phyloP scores from a whole-genome alignment of 768 basidiomycete genomes.

The Tulasnella sp. region DNA sequence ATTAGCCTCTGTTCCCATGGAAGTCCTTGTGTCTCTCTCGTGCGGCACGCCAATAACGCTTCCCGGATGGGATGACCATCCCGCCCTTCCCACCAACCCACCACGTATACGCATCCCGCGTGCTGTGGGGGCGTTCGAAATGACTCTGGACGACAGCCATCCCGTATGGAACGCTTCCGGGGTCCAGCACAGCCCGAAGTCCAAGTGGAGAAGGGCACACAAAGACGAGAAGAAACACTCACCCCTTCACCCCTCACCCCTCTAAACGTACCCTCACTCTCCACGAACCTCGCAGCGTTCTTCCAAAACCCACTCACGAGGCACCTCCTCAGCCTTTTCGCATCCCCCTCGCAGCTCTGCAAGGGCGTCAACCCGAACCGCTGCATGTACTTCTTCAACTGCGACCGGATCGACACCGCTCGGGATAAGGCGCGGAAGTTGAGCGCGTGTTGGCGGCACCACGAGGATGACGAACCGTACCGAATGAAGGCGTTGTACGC shows the following conservation, averaged over 20 bases:
- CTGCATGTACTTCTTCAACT: constrained; percentile 89
- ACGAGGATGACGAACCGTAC: constrained; percentile 73
- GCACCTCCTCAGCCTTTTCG: constrained; percentile 69
- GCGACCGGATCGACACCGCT: constrained; percentile 88
- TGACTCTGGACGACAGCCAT: not conserved
- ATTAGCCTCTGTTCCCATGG: not conserved
- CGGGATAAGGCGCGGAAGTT: constrained; percentile 92
- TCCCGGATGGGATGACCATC: not conserved
- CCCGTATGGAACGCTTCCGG: not conserved
- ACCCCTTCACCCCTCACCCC: constrained; percentile 80
- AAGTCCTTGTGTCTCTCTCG: too few species aligned
- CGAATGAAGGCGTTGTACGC: constrained; percentile 88
- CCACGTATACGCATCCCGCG: not conserved
- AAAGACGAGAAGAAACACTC: constrained; percentile 20
- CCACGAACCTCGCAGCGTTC: constrained; percentile 82
- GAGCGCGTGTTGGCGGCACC: constrained; percentile 87
- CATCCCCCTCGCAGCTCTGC: constrained; percentile 85
- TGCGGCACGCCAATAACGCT: too few species aligned
- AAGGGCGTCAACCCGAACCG: constrained; percentile 64
- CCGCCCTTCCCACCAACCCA: not conserved
- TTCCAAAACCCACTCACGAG: constrained; percentile 89
- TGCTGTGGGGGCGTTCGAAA: constrained; percentile 3
- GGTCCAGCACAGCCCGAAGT: not conserved
- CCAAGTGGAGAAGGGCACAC: not conserved
- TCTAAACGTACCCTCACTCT: constrained; percentile 79